These are phyloP conservation scores for Zygoascus meyerae DNA, from an alignment of 1,139 yeast species.

Conservation along the genomic window DNA sequence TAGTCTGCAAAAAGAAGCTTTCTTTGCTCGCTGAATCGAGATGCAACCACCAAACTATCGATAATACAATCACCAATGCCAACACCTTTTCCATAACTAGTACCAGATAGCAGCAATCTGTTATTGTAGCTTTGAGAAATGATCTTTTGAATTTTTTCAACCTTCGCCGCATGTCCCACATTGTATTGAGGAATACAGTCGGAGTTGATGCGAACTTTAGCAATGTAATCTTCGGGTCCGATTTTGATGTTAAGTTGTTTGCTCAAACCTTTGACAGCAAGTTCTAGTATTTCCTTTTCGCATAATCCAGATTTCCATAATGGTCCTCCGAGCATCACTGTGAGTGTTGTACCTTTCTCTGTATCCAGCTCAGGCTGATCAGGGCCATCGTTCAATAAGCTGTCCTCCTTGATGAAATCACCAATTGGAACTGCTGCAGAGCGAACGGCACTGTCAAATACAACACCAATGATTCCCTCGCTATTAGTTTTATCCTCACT, in stretches of 20 bases:
- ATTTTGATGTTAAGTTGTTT: conserved; percentile 48
- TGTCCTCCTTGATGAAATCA: not conserved
- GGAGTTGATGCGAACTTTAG: conserved; percentile 34
- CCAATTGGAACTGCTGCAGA: conserved; percentile 30
- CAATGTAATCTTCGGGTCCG: conserved; percentile 31
- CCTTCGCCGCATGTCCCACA: conserved; percentile 59
- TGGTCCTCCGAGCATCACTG: conserved; percentile 91
- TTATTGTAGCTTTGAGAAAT: conserved; percentile 37
- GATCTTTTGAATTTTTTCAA: conserved; percentile 35
- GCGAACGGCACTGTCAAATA: conserved; percentile 75
- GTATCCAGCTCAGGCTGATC: not conserved
- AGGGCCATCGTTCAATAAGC: not conserved
- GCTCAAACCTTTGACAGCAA: conserved; percentile 44
- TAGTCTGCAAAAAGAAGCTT: conserved; percentile 25
- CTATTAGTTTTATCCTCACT: conserved; percentile 42
- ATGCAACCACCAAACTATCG: conserved; percentile 56
- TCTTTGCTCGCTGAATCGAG: conserved; percentile 31
- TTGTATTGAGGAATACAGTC: conserved; percentile 78
- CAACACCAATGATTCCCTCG: conserved; percentile 70
- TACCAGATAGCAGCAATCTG: conserved; percentile 65
- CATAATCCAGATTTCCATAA: conserved; percentile 39
- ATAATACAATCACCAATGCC: conserved; percentile 87
- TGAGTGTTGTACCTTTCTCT: conserved; percentile 54
- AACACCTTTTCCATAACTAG: conserved; percentile 73
- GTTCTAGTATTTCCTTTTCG: conserved; percentile 39